Evolutionary conservation across 331 rosid genomes (phyloP), one percentile per base, ranked within the genome.

Genomic region (Cucumis variabilis): DNA sequence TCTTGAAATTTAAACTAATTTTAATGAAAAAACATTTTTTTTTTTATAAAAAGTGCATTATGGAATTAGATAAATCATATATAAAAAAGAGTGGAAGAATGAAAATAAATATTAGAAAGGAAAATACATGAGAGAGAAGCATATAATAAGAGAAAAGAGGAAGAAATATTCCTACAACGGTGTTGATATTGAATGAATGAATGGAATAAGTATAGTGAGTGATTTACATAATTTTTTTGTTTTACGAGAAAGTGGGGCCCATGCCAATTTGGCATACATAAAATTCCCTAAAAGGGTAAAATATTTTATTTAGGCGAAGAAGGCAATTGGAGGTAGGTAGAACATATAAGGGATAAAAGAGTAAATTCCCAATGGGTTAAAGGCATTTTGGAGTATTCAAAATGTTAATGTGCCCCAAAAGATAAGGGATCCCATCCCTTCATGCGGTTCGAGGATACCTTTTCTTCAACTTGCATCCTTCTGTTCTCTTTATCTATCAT

Each of bases 401-500:
- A 0, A 0, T 11, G 25, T 21, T 37, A 41, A 74, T 25, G 4
- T 74, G 58, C 12, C 81, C 55, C 53, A 37, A 41, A 74, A 74
- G 81, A 74, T 37, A 74, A 41, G 81, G 81, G 81, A 78, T 78
- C 83, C 83, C 51, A 78, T 78, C 83, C 83, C 65, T 78, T 78
- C 83, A 10, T 25, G 44, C 83, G 63, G 24, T 78, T 78, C 83
- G 63, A 78, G 66, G 66, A 78, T 51, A 15, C 15, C 83, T 50
- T 78, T 51, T 37, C 17, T 73, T 10, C 79, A 37, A 69, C 74
- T 69, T 73, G 27, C 79, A 23, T 5, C 7, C 21, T 58, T 33
- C 37, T 33, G 2, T 33, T 33, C 37, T 33, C 37, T 33, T 33
- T 33, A 33, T 23, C 15, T 73, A 73, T 37, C 44, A 6, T 37